Evolutionary conservation across 2,329 filamentous ascomycete genomes (phyloP), one percentile per base, ranked within the genome.

Genomic region (Penicillium frequentans): DNA sequence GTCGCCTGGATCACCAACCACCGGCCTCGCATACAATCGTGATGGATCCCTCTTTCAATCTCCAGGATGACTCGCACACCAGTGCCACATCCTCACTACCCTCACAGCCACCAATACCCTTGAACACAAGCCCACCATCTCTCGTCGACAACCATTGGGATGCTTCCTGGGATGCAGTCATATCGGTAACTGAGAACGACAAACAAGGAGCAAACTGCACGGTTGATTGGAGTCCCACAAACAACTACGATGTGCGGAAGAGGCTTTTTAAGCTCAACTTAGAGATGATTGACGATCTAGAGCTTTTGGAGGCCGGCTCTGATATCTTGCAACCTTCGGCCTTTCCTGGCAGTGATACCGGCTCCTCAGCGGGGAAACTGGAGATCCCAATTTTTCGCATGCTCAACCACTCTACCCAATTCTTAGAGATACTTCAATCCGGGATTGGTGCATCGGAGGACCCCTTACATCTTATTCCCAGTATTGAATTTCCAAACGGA

Each of bases 381-480:
- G 54, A 62, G 16, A 19, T 64, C 14, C 63, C 63, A 3, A 54
- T 65, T n/a, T 56, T 52, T 42, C 63, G 61, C 14, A 56, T 61
- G 13, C 44, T 65, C 16, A 50, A 52, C 16, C 58, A 66, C 45
- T 61, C 63, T 1, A 53, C 48, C 6, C 50, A 56, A 23, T 58
- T 66, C 13, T 39, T 65, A 23, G 53, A 54, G 10, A 57, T 66
- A 2, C 16, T 65, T 23, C 49, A 55, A 3, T 53, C 44, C 9
- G 43, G 35, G 5, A 23, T 16, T 14, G 19, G 16, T 26, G 7
- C 14, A 14, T 48, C 43, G 9, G 24, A 42, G 29, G n/a, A 13
- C 24, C 7, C 48, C 4, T 16, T 11, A 3, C 16, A 31, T 3
- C 13, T 16, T 1, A 11, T 33, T 3, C 19, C 33, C 11, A 27